A percentile compares a stretch with the other conserved stretches of the same genome.
phyloP scores from a whole-genome alignment of 108 stramenopile species.

The Chaetoceros muelleri region DNA sequence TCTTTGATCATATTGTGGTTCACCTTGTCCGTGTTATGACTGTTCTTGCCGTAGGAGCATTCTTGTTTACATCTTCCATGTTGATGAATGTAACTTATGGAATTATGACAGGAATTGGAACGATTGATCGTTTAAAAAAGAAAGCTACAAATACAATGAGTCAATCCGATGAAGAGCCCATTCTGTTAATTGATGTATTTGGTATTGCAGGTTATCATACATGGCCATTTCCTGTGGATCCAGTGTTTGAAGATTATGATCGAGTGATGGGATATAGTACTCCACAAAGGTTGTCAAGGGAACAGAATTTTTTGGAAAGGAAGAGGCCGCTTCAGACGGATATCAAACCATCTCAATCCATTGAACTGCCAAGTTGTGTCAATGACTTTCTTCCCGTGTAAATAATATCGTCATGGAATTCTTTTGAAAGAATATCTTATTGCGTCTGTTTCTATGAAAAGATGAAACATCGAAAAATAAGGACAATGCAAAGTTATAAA shows the following conservation, averaged over 20 bases:
- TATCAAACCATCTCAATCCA: conserved; percentile 10
- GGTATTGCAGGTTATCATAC: conserved; percentile 63
- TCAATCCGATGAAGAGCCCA: conserved; percentile 63
- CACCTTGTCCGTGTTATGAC: conserved; percentile 83
- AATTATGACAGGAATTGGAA: conserved; percentile 85
- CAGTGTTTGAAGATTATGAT: conserved; percentile 79
- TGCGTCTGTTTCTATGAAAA: background rate
- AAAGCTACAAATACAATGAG: conserved; percentile 70
- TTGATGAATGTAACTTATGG: conserved; percentile 86
- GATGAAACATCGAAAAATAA: no score
- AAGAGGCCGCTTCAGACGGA: conserved; percentile 25
- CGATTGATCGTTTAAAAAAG: conserved; percentile 87
- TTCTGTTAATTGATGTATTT: conserved; percentile 73
- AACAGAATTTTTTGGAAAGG: conserved; percentile 36
- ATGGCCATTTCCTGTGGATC: conserved; percentile 74
- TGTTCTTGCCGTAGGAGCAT: conserved; percentile 54
- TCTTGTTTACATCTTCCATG: conserved; percentile 81
- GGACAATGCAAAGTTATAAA: no score
- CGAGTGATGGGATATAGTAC: conserved; percentile 70
- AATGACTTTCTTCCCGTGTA: conserved; percentile 42
- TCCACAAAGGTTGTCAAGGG: conserved; percentile 64
- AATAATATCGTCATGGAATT: background rate
- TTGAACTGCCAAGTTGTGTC: conserved; percentile 38
- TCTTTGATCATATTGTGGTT: conserved; percentile 56
- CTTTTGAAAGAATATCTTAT: background rate